These are phyloP conservation scores for Ramaria sp. DNA, from an alignment of 768 basidiomycete species.

Conservation along the genomic window DNA sequence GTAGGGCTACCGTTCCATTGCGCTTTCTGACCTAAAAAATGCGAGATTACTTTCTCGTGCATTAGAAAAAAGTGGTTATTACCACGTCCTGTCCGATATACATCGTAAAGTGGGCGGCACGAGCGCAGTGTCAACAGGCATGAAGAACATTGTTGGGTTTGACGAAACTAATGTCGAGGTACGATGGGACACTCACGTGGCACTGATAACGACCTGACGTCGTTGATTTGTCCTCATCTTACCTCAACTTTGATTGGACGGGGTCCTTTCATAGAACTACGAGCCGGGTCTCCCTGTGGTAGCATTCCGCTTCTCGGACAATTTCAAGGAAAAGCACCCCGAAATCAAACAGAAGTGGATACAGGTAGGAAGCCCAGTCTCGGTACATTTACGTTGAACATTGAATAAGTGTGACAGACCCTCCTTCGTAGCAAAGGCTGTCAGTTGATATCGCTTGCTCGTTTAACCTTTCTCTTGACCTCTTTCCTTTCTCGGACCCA, in stretches of 20 bases:
- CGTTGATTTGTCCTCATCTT: not conserved
- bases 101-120: slow-evolving; percentile 29
- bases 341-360: slow-evolving; percentile 50
- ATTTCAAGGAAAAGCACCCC: slow-evolving; percentile 41
- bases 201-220: not conserved
- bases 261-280: slow-evolving; percentile 27
- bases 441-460: not conserved
- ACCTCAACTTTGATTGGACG: not conserved
- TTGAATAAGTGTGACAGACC: slow-evolving; percentile 20
- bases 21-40: slow-evolving; percentile 42
- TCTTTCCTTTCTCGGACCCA: not conserved
- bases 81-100: slow-evolving; percentile 42
- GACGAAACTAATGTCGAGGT: slow-evolving; percentile 54
- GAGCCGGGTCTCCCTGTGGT: slow-evolving; percentile 42
- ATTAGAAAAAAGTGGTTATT: slow-evolving; percentile 45
- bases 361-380: slow-evolving; percentile 19
- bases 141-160: slow-evolving; percentile 24
- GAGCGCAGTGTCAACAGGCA: slow-evolving; percentile 16
- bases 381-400: slow-evolving; percentile 7
- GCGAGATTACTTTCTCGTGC: slow-evolving; percentile 58
- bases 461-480: slow-evolving; percentile 4
- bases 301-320: slow-evolving; percentile 44
- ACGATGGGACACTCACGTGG: not conserved
- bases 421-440: slow-evolving; percentile 26
- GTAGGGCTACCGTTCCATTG: slow-evolving; percentile 34